phyloP scores from a whole-genome alignment of 108 stramenopile genomes.

The Cyclotella baltica region DNA sequence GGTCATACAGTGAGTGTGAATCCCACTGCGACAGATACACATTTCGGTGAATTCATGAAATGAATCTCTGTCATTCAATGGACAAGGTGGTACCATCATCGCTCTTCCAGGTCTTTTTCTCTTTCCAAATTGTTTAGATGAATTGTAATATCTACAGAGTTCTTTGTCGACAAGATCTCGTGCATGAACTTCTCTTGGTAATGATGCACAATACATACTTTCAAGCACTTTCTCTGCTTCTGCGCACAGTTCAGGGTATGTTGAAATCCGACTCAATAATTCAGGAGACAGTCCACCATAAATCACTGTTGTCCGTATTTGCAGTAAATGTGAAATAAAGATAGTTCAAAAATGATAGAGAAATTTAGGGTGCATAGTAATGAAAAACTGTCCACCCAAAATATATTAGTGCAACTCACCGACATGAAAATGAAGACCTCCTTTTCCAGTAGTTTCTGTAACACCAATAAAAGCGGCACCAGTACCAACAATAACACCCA shows the following conservation, averaged over 20 bases:
- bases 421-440: slow-evolving; percentile 9
- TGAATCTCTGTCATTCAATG: neutral
- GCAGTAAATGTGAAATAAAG: neutral
- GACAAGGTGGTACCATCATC: slow-evolving; percentile 5
- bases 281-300: neutral
- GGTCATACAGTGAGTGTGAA: neutral
- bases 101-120: neutral
- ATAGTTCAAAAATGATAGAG: neutral
- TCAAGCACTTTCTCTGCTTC: neutral
- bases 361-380: neutral
- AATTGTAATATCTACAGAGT: neutral
- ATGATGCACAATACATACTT: neutral
- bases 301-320: neutral
- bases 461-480: neutral
- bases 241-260: neutral
- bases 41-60: neutral
- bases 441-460: neutral
- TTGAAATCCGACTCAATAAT: neutral
- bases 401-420: neutral
- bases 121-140: neutral
- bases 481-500: neutral
- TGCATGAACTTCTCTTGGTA: neutral
- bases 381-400: neutral
- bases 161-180: neutral
- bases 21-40: neutral